A percentile compares a stretch with the other conserved stretches of the same genome.
These are phyloP conservation scores for Fragilariopsis cylindrus DNA, from an alignment of 108 stramenopile genomes.

Conservation along the genomic window DNA sequence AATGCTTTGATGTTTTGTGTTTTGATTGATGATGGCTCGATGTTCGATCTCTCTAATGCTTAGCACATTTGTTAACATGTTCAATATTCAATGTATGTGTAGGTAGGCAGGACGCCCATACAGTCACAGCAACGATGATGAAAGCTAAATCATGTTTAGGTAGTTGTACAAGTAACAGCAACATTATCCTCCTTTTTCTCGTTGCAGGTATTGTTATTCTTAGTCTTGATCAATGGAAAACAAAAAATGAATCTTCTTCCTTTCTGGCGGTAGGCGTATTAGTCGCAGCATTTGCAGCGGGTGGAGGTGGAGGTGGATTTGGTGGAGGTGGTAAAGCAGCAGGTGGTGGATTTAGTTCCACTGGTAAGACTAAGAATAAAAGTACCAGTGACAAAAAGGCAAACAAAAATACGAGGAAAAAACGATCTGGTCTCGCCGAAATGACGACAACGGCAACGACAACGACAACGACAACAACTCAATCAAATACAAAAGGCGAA, in stretches of 20 bases:
- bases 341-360: constrained; percentile 15
- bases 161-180: neutral
- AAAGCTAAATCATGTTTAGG: too few relatives aligned
- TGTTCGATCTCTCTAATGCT: constrained; percentile 50
- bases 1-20: too few relatives aligned
- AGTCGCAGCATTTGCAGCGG: constrained; percentile 3
- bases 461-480: neutral
- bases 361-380: neutral
- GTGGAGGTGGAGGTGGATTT: constrained; percentile 3
- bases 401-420: constrained; percentile 3
- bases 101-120: too few relatives aligned
- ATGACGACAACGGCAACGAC: neutral
- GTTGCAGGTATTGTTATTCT: neutral
- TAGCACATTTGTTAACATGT: constrained; percentile 56
- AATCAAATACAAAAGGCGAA: neutral
- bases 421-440: neutral
- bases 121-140: too few relatives aligned
- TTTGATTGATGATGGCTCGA: constrained; percentile 30
- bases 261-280: neutral
- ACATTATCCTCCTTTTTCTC: neutral
- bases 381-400: constrained; percentile 3
- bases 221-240: neutral
- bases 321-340: neutral
- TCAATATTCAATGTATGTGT: constrained; percentile 21
- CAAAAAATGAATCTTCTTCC: neutral